Evolutionary conservation across 352 stramenopile genomes (phyloP).

Genomic region (Blastocystis sp.): DNA sequence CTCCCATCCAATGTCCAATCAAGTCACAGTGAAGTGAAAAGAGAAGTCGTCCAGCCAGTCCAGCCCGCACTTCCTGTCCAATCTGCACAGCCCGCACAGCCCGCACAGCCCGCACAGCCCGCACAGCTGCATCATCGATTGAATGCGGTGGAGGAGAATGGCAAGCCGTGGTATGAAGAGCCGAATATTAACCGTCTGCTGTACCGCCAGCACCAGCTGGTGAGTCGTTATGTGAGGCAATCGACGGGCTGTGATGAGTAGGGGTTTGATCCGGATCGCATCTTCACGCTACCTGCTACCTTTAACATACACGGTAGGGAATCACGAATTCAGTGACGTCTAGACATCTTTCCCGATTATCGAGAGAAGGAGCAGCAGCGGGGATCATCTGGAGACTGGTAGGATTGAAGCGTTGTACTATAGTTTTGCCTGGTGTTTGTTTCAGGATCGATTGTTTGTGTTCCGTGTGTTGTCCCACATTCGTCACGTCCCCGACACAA

Average conservation of each 20-base stretch:
- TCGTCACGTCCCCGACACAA: no score
- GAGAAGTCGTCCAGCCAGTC: not conserved
- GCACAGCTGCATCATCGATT: not conserved
- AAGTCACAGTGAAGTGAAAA: not conserved
- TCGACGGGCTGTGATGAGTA: not conserved
- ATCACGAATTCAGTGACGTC: not conserved
- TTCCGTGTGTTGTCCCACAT: constrained; percentile 12
- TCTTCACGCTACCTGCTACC: not conserved
- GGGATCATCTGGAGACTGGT: constrained; percentile 53
- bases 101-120: no score
- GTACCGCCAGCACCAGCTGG: not conserved
- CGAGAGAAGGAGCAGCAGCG: not conserved
- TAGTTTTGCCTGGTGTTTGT: constrained; percentile 47
- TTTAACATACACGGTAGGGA: not conserved
- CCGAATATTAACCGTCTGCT: not conserved
- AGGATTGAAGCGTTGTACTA: not conserved
- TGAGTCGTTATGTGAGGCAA: not conserved
- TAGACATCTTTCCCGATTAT: constrained; percentile 23
- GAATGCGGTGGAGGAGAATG: not conserved
- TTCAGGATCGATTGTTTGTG: constrained; percentile 14
- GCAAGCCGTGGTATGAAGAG: constrained; percentile 27
- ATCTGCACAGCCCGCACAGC: no score
- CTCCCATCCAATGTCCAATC: not conserved
- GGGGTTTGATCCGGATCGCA: constrained; percentile 9
- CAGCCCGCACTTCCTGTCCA: no score